These are phyloP conservation scores for Melianthus villosus DNA, from an alignment of 441 rosid genomes.

Conservation along the genomic window DNA sequence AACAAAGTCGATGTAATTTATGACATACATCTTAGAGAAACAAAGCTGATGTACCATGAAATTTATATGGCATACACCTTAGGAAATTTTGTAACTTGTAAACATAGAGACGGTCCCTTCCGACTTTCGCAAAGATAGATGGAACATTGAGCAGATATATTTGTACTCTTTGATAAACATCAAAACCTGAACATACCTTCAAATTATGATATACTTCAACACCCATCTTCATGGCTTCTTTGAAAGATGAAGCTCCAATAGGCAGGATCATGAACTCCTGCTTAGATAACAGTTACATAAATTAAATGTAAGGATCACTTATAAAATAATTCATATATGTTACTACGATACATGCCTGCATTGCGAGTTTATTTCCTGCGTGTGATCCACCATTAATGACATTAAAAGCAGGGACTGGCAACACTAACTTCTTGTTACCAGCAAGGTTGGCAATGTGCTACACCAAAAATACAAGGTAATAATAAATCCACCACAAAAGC, in stretches of 20 bases:
- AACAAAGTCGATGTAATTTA: no score
- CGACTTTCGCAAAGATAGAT: no score
- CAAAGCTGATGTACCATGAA: no score
- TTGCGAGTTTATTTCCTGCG: constrained; percentile 37
- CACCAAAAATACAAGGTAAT: constrained; percentile 1
- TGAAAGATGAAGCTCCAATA: constrained; percentile 28
- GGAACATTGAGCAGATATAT: no score
- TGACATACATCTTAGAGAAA: no score
- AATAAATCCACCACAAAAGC: no score
- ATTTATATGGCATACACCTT: no score
- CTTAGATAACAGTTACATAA: background rate
- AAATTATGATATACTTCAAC: constrained; percentile 27
- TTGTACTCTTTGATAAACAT: background rate
- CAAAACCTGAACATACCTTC: constrained; percentile 14
- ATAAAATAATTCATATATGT: no score
- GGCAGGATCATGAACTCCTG: constrained; percentile 33
- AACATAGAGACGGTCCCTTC: no score
- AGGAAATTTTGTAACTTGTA: no score
- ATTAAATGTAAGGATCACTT: no score
- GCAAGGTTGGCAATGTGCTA: constrained; percentile 42
- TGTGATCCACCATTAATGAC: constrained; percentile 59
- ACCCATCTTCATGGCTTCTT: constrained; percentile 33
- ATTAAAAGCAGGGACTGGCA: constrained; percentile 68
- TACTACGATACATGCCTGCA: constrained; percentile 16
- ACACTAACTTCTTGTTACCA: constrained; percentile 28